These are phyloP conservation scores for Eimeria tenella DNA, from an alignment of 169 alveolate species.

Conservation along the genomic window DNA sequence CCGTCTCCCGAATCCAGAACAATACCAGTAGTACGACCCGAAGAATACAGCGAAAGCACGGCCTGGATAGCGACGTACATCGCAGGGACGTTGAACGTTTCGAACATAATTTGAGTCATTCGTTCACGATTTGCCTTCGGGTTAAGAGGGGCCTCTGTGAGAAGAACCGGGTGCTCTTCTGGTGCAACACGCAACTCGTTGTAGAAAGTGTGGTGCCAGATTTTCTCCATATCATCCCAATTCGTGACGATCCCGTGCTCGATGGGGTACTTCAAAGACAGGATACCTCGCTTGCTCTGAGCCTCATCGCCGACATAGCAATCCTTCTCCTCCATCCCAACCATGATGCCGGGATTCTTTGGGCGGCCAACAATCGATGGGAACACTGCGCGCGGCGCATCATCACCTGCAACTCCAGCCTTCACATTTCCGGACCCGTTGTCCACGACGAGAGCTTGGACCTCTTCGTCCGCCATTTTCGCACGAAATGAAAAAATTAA, in stretches of 20 bases:
- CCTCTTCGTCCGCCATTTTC: slow-evolving; percentile 91
- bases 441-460: slow-evolving; percentile 97
- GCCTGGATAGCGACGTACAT: slow-evolving; percentile 98
- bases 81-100: slow-evolving; percentile 98
- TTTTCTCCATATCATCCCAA: slow-evolving; percentile 99
- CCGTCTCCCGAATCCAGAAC: slow-evolving; percentile 99
- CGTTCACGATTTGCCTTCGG: slow-evolving; percentile 99
- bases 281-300: slow-evolving; percentile 98
- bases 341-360: slow-evolving; percentile 92
- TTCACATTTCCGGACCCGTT: slow-evolving; percentile 99
- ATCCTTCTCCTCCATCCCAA: slow-evolving; percentile 98
- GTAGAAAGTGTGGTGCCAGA: slow-evolving; percentile 99
- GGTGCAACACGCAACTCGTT: slow-evolving; percentile 98
- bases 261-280: slow-evolving; percentile 98
- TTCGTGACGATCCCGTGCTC: slow-evolving; percentile 99
- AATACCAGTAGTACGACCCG: slow-evolving; percentile 99
- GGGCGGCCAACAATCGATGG: slow-evolving; percentile 99
- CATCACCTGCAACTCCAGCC: slow-evolving; percentile 99
- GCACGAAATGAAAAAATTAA: slow-evolving; percentile 38
- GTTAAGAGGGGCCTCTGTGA: slow-evolving; percentile 99
- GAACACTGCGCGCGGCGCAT: slow-evolving; percentile 99
- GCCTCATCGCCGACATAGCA: slow-evolving; percentile 99
- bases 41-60: slow-evolving; percentile 98
- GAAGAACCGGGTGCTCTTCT: slow-evolving; percentile 98
- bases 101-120: slow-evolving; percentile 98